A percentile compares a stretch with the other conserved stretches of the same genome.
Conservation (phyloP, 371 early-diverging fungal species). For the Syncephalastrum racemosum region DNA sequence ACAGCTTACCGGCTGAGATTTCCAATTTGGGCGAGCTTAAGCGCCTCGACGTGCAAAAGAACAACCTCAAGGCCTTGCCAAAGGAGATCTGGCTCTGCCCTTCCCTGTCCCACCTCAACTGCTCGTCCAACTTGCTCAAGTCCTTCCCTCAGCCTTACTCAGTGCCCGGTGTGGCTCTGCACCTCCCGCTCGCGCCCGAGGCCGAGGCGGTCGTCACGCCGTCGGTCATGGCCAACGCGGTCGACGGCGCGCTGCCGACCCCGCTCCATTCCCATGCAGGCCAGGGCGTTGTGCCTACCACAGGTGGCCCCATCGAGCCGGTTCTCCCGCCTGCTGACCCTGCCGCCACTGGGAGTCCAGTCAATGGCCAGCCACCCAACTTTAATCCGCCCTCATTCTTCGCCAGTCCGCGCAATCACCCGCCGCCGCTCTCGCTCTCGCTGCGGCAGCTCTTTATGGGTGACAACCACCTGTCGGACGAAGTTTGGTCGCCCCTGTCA, state of each 20-base stretch:
- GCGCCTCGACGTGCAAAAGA: conserved; percentile 36
- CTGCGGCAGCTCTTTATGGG: conserved; percentile 70
- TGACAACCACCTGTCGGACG: conserved; percentile 84
- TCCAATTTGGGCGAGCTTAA: conserved; percentile 33
- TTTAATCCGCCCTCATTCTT: conserved; percentile 56
- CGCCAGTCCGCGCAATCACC: conserved; percentile 54
- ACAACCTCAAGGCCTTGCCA: conserved; percentile 75
- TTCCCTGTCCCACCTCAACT: conserved; percentile 60
- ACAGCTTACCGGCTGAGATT: conserved; percentile 39
- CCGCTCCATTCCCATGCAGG: conserved; percentile 29
- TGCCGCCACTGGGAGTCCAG: neutral
- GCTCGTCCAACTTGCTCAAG: conserved; percentile 72
- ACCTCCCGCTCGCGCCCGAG: conserved; percentile 23
- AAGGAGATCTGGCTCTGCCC: conserved; percentile 83
- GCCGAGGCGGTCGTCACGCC: conserved; percentile 26
- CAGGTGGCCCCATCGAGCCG: neutral
- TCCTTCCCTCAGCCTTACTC: conserved; percentile 38
- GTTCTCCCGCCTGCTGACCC: neutral
- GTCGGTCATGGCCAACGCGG: conserved; percentile 14
- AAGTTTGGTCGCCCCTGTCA: conserved; percentile 71
- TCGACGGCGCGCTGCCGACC: conserved; percentile 15
- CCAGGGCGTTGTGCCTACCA: conserved; percentile 26
- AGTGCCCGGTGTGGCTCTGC: conserved; percentile 27
- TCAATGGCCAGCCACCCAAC: conserved; percentile 27
- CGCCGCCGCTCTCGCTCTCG: conserved; percentile 63